Base-by-base conservation (phyloP, 768 basidiomycete genomes). In the Asterophora lycoperdoides region DNA sequence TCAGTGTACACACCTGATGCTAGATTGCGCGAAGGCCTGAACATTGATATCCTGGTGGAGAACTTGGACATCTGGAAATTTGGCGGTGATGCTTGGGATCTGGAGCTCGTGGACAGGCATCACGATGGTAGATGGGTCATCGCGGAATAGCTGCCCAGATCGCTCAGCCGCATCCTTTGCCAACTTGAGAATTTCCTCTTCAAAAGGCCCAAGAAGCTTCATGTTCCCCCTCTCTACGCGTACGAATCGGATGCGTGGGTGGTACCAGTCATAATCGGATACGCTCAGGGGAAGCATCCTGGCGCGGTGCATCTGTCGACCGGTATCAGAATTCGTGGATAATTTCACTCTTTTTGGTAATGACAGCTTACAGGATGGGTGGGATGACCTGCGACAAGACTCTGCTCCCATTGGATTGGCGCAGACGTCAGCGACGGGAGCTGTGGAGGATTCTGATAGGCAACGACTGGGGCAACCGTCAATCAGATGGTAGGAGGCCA, bases 41-140 rank as follows among this genome's bases (percentile, higher is more conserved):
- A 80, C 52, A 41, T 55, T 66, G 32, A 77, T 69, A 10, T 70
- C 64, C n/a, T 68, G 56, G 41, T 68, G 67, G 8, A 81, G 56
- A 28, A 76, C 60, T 41, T 71, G 62, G 4, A 71, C 66, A 39
- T 73, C 67, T 5, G 67, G 59, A 51, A 79, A 76, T 51, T 71
- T 78, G 10, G 64, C 58, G 10, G 59, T 48, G 41, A 82, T 65
- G 48, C 71, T 77, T 15, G 70, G 57, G 13, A 76, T 45, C 59
- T 82, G 80, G 15, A 79, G 61, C 61, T 81, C 78, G 52, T 81
- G 79, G 13, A 76, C 71, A 6, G 79, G 79, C 64, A 80, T 70
- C 33, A 73, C 62, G 11, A 75, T 55, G 14, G 51, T 67, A 40
- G 56, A 55, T 8, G 60, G 50, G 48, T 68, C 59, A 10, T 58